Evolutionary conservation across 2,329 filamentous ascomycete species (phyloP).

Genomic region (Cercospora citrullina): DNA sequence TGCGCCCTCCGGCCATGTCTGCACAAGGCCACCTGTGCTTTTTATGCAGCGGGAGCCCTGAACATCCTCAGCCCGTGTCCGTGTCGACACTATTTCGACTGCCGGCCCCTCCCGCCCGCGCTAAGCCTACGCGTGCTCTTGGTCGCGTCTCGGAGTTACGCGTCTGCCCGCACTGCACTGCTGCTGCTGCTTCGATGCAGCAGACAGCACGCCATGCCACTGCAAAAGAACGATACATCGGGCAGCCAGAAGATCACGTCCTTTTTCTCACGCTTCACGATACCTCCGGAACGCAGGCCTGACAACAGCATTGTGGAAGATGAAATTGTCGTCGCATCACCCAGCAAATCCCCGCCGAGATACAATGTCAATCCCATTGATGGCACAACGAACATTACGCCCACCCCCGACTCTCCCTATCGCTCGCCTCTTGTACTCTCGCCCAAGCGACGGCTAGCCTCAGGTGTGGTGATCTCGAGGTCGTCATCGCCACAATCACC

Average conservation of each 20-base stretch:
- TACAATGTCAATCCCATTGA: slow-evolving; percentile 20
- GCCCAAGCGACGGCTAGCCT: slow-evolving; percentile 15
- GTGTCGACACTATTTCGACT: background rate
- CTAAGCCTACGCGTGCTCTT: background rate
- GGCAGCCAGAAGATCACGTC: slow-evolving; percentile 41
- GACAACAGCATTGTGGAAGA: slow-evolving; percentile 28
- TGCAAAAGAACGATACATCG: background rate
- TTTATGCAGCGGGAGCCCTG: background rate
- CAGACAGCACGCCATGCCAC: slow-evolving; percentile 12
- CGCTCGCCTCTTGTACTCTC: slow-evolving; percentile 12
- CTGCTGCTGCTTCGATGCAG: background rate
- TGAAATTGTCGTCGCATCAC: slow-evolving; percentile 31
- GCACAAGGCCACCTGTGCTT: background rate
- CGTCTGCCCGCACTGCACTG: background rate
- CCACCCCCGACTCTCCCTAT: slow-evolving; percentile 21
- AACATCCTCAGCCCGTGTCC: background rate
- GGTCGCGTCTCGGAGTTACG: background rate
- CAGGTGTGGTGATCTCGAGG: slow-evolving; percentile 10
- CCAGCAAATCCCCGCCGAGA: slow-evolving; percentile 9
- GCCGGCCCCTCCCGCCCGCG: background rate
- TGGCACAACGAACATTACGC: slow-evolving; percentile 18
- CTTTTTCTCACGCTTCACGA: slow-evolving; percentile 48
- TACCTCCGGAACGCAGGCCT: slow-evolving; percentile 32
- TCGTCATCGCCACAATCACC: slow-evolving; percentile 8
- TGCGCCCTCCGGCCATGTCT: background rate